These are phyloP conservation scores for Talaromyces albobiverticillius DNA, from an alignment of 2,329 filamentous ascomycete species.

Conservation along the genomic window DNA sequence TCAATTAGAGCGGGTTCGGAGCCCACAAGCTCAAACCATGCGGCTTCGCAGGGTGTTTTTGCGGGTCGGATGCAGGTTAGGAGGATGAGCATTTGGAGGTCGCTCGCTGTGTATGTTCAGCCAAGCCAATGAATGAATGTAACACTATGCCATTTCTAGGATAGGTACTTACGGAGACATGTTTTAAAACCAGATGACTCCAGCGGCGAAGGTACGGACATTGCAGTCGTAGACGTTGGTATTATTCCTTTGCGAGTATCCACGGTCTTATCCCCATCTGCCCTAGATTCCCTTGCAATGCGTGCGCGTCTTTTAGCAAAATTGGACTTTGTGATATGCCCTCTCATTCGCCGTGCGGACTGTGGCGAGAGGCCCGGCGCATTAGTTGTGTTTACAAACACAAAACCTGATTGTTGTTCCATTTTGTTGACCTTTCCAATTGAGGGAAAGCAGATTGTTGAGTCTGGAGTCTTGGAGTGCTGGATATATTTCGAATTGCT, in stretches of 20 bases:
- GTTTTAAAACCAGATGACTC: too few relatives aligned
- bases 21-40: slow-evolving; percentile 22
- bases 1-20: slow-evolving; percentile 25
- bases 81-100: slow-evolving; percentile 2
- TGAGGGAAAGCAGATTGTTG: background rate
- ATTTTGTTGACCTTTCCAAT: background rate
- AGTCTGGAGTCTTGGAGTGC: background rate
- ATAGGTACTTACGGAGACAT: too few relatives aligned
- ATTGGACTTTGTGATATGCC: slow-evolving; percentile 10
- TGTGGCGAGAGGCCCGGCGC: slow-evolving; percentile 2
- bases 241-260: background rate
- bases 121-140: too few relatives aligned
- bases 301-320: slow-evolving; percentile 7
- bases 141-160: too few relatives aligned
- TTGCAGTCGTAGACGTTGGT: background rate
- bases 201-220: too few relatives aligned
- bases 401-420: background rate
- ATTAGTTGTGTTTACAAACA: slow-evolving; percentile 11
- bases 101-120: background rate
- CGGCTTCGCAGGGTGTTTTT: slow-evolving; percentile 16
- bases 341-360: slow-evolving; percentile 4
- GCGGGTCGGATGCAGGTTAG: slow-evolving; percentile 3
- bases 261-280: too few relatives aligned
- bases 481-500: too few relatives aligned
- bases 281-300: background rate